Base-by-base conservation (phyloP, 176 grass and related monocot species). In the Cocos nucifera region DNA sequence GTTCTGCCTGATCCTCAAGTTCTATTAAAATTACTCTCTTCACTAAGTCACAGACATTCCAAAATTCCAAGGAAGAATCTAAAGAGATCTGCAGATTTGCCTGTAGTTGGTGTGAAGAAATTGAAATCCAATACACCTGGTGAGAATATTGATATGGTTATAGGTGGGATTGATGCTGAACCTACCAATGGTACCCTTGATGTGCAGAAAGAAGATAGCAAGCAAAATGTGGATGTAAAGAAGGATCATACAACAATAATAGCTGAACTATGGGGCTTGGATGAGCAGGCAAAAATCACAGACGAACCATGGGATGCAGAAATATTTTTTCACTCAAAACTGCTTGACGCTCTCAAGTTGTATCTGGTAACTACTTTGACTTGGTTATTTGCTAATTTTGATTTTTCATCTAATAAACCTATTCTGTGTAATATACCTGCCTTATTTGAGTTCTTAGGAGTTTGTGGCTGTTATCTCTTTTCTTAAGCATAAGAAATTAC, bases 1-100 rank as follows among this genome's bases (percentile, higher is more conserved):
- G 69, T 68, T 62, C 77, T 96, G 53, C 86, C 91, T 80, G 91
- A 96, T 77, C 80, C 80, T 15, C 91, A 96, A 83, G 86, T 96
- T 24, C 60, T 90, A 50, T 69, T 90, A n/a, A 96, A 96, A 79
- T 79, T 96, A 73, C 78, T 96, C 14, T 90, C 86, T 53, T 81
- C 77, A 71, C 51, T 72, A 28, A 70, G 86, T 76, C 74, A 71
- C 69, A 84, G 76, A 67, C 61, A 72, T 81, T 66, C 81, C 54
- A 80, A 53, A 39, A 64, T 16, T 66, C 74, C 79, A 56, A 56
- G 56, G 66, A 65, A 23, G 48, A 68, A 57, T 54, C 60, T 19
- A 55, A 84, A 90, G 67, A 90, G 82, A 66, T 59, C 26, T 17
- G 17, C 22, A 30, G 58, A 72, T 57, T 39, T 67, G 81, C 60